These are phyloP conservation scores for Myochromella boudieri DNA, from an alignment of 768 basidiomycete genomes.

Conservation along the genomic window DNA sequence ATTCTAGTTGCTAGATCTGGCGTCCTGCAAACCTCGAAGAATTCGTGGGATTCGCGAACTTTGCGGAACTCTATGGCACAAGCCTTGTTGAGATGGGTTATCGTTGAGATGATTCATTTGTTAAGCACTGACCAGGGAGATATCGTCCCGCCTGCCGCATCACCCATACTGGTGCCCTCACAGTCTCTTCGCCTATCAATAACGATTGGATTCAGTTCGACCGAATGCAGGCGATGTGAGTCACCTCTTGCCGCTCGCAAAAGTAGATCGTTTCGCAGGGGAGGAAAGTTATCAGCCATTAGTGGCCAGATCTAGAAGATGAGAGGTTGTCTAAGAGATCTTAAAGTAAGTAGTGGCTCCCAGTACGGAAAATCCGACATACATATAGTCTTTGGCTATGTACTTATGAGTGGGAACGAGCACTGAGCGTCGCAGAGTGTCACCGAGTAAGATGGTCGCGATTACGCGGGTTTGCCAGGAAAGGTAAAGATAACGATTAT, in stretches of 20 bases:
- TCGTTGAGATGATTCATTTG: background rate
- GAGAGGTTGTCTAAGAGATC: too few species aligned
- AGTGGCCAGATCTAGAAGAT: conserved; percentile 2
- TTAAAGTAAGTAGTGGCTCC: too few species aligned
- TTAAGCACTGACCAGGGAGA: conserved; percentile 70
- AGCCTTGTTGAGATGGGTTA: conserved; percentile 1
- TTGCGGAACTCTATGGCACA: conserved; percentile 88
- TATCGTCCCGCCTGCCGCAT: conserved; percentile 98
- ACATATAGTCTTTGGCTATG: background rate
- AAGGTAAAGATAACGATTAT: conserved; percentile 15
- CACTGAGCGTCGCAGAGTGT: too few species aligned
- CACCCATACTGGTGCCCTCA: conserved; percentile 96
- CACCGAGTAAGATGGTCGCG: too few species aligned
- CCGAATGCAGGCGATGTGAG: conserved; percentile 6
- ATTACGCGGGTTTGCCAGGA: too few species aligned
- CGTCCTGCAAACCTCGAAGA: conserved; percentile 93
- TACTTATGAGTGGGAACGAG: too few species aligned
- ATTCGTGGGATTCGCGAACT: conserved; percentile 82
- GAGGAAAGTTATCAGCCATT: conserved; percentile 57
- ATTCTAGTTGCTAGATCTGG: conserved; percentile 87
- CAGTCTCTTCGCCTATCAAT: conserved; percentile 73
- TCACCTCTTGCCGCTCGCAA: conserved; percentile 84
- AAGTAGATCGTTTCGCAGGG: conserved; percentile 83
- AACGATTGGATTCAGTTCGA: conserved; percentile 1
- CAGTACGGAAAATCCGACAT: background rate